Evolutionary conservation across 139 green algal species (phyloP).

Genomic region (Yamagishiella unicocca): DNA sequence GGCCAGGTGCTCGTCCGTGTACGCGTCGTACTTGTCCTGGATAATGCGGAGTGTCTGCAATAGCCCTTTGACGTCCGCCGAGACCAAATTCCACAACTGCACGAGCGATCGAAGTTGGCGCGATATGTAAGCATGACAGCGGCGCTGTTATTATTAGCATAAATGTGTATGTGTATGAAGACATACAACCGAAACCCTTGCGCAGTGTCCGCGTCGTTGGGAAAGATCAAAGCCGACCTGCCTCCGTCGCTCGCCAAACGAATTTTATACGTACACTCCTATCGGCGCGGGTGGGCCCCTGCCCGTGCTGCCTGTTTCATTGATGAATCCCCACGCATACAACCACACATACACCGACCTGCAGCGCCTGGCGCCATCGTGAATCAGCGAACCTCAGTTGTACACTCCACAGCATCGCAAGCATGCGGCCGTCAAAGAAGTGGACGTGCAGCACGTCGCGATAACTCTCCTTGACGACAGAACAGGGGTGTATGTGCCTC

Average conservation of each 20-base stretch:
- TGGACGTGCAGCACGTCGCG: background rate
- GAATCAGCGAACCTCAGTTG: background rate
- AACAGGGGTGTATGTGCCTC: background rate
- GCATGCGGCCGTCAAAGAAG: background rate
- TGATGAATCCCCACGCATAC: background rate
- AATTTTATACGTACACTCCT: background rate
- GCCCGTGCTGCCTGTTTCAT: background rate
- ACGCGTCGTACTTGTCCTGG: background rate
- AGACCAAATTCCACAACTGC: slow-evolving; percentile 14
- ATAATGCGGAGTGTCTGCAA: background rate
- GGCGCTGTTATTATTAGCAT: background rate
- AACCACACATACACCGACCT: background rate
- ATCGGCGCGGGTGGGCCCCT: background rate
- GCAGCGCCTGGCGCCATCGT: background rate
- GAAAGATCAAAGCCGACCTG: background rate
- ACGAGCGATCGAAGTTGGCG: background rate
- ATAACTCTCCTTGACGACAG: background rate
- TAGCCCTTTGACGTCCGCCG: background rate
- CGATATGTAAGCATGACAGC: background rate
- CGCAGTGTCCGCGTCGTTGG: background rate
- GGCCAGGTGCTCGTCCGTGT: background rate
- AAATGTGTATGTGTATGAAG: background rate
- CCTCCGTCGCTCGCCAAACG: background rate
- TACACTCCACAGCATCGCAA: slow-evolving; percentile 32
- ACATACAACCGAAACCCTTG: background rate